Conservation (phyloP, 495 filamentous ascomycete species). For the Physcia stellaris region DNA sequence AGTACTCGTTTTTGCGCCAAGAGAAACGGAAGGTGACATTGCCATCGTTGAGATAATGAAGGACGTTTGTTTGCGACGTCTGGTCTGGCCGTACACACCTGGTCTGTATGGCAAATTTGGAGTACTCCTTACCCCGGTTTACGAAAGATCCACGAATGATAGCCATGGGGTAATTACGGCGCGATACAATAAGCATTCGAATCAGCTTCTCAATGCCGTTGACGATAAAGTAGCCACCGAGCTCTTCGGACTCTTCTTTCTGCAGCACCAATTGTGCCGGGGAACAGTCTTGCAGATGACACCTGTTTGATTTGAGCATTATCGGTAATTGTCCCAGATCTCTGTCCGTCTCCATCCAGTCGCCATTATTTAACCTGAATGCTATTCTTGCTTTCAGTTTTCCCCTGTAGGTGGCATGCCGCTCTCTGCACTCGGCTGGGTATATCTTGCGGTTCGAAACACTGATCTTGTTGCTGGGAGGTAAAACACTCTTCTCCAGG, state of each 20-base stretch:
- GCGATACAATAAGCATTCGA: constrained; percentile 75
- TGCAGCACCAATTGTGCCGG: constrained; percentile 67
- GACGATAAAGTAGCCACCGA: constrained; percentile 77
- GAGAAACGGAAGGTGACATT: constrained; percentile 96
- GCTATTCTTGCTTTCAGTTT: constrained; percentile 69
- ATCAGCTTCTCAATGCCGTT: constrained; percentile 77
- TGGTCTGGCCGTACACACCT: constrained; percentile 89
- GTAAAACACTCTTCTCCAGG: constrained; percentile 61
- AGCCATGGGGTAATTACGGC: constrained; percentile 88
- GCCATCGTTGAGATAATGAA: constrained; percentile 90
- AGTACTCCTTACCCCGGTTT: constrained; percentile 73
- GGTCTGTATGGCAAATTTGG: constrained; percentile 77
- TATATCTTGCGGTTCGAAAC: constrained; percentile 67
- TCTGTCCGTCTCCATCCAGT: constrained; percentile 62
- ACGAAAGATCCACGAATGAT: constrained; percentile 80
- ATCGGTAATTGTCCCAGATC: constrained; percentile 84
- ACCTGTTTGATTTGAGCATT: constrained; percentile 84
- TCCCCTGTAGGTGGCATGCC: constrained; percentile 83
- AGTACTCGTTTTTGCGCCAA: constrained; percentile 92
- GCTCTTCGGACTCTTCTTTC: constrained; percentile 87
- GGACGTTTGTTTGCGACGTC: constrained; percentile 91
- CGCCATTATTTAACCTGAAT: constrained; percentile 72
- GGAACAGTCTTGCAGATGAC: constrained; percentile 73
- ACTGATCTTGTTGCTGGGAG: constrained; percentile 65
- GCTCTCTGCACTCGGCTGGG: constrained; percentile 86